Percentiles rank a stretch among this genome's conserved stretches.
Evolutionary conservation across 2,329 filamentous ascomycete species (phyloP).

Genomic region (Xylaria sp.): DNA sequence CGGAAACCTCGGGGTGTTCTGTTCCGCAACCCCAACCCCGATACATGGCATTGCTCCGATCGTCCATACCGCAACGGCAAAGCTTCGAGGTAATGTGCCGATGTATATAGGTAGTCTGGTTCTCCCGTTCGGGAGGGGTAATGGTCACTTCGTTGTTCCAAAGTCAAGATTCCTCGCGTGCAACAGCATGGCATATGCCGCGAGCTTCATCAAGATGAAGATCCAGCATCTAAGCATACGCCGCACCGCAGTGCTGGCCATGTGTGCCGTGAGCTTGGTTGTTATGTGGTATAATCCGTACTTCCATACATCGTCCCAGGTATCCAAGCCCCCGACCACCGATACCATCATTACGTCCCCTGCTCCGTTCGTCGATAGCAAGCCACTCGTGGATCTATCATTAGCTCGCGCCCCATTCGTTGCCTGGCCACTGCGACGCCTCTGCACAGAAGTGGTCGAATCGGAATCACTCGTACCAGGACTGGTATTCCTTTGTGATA

Average conservation of each 20-base stretch:
- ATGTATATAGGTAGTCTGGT: too few species aligned
- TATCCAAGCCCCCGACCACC: neutral
- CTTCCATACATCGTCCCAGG: too few species aligned
- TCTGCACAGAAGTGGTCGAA: slow-evolving; percentile 36
- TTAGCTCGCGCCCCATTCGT: slow-evolving; percentile 37
- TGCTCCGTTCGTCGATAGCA: neutral
- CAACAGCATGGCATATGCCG: neutral
- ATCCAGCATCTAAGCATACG: slow-evolving; percentile 4
- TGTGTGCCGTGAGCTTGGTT: neutral
- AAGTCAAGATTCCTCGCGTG: too few species aligned
- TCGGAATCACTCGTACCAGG: slow-evolving; percentile 33
- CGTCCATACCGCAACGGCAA: too few species aligned
- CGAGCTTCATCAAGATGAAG: slow-evolving; percentile 1
- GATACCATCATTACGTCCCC: neutral
- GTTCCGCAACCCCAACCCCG: too few species aligned
- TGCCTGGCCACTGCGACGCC: slow-evolving; percentile 39
- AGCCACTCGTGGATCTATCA: slow-evolving; percentile 31
- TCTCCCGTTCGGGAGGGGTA: too few species aligned
- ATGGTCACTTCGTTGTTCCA: too few species aligned
- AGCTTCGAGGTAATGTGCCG: too few species aligned
- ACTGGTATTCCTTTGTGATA: slow-evolving; percentile 43
- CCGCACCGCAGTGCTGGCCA: neutral
- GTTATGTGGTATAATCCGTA: slow-evolving; percentile 10
- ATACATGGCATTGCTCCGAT: too few species aligned
- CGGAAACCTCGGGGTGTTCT: too few species aligned